phyloP scores from a whole-genome alignment of 176 grass and related monocot genomes.

The maize (Zea mays) region Zm-B73-REFERENCE-NAM-5.0 NC_050105.1:144672501-144673000 shows the following conservation, averaged over 20 bases:
- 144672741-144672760: neutral
- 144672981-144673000: no score
- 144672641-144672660: slow-evolving; percentile 26
- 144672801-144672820: slow-evolving; percentile 65
- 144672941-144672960: no score
- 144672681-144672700: neutral
- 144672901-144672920: slow-evolving; percentile 53
- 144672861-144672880: no score
- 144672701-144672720: slow-evolving; percentile 1
- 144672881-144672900: no score
- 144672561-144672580: neutral
- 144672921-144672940: slow-evolving; percentile 55
- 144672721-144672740: neutral
- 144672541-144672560: neutral
- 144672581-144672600: neutral
- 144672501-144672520: neutral
- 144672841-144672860: no score
- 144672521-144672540: neutral
- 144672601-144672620: neutral
- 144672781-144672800: slow-evolving; percentile 52
- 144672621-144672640: neutral
- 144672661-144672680: neutral
- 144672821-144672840: slow-evolving; percentile 50
- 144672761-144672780: slow-evolving; percentile 31
- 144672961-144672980: no score